Conservation (phyloP, 2,329 filamentous ascomycete genomes). For the Stagonosporopsis rhizophila region DNA sequence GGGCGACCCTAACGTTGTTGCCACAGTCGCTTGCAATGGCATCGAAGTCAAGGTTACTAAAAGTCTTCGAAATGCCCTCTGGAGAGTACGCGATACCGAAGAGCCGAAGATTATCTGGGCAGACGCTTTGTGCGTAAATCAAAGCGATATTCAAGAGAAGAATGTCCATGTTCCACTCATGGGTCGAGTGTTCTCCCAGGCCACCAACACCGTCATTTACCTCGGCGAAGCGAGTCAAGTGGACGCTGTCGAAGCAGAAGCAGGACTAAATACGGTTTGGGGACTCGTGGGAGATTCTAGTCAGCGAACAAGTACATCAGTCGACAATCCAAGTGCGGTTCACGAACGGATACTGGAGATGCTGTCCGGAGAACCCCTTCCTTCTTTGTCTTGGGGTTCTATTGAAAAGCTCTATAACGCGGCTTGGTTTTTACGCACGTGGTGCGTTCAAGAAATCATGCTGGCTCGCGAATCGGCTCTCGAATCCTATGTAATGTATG, state of each 20-base stretch:
- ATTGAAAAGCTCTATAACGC: not conserved
- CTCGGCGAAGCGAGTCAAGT: not conserved
- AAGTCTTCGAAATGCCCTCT: not conserved
- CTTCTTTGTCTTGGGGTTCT: not conserved
- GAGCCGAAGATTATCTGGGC: not conserved
- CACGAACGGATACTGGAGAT: not conserved
- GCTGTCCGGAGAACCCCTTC: not conserved
- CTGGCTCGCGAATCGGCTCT: not conserved
- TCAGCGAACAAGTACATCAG: too few species aligned
- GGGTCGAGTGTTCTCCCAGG: not conserved
- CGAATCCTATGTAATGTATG: not conserved
- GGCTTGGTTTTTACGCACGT: not conserved
- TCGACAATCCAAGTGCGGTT: not conserved
- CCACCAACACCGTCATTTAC: not conserved
- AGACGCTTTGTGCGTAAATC: not conserved
- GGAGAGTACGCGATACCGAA: not conserved
- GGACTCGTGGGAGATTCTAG: not conserved
- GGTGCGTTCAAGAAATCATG: not conserved
- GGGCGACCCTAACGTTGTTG: not conserved
- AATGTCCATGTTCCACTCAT: not conserved
- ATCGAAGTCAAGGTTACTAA: not conserved
- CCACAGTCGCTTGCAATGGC: not conserved
- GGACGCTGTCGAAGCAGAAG: not conserved
- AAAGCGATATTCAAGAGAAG: not conserved
- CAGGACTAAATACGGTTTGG: not conserved